A percentile compares a stretch with the other conserved stretches of the same genome.
phyloP scores from a whole-genome alignment of 78 protist genomes.

The Dictyostelium capitatum region DNA sequence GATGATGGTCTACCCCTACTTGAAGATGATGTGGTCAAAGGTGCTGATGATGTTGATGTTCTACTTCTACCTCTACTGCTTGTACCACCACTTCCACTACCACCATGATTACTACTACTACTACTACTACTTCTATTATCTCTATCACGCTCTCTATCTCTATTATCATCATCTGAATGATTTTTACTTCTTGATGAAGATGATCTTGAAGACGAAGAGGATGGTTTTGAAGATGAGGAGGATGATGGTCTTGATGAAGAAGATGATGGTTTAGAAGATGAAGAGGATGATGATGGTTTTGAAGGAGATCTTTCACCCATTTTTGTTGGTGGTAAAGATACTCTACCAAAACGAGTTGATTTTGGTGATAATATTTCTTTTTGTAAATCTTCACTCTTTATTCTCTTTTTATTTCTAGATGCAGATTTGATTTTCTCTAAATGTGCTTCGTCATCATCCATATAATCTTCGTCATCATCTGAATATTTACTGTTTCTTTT shows the following conservation, averaged over 20 bases:
- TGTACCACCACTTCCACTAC: background rate
- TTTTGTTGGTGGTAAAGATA: constrained; percentile 62
- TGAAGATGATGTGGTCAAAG: background rate
- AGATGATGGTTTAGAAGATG: background rate
- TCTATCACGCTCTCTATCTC: background rate
- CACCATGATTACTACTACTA: background rate
- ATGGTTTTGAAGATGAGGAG: background rate
- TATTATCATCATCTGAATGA: constrained; percentile 50
- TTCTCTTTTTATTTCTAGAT: constrained; percentile 14
- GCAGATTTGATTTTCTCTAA: background rate
- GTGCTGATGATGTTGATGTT: background rate
- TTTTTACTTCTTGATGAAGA: background rate
- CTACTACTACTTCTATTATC: background rate
- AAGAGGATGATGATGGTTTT: background rate
- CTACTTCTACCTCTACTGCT: constrained; percentile 11
- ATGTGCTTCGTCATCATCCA: background rate
- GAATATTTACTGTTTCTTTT: background rate
- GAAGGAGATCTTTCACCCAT: background rate
- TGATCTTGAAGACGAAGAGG: constrained; percentile 4
- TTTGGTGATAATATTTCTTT: constrained; percentile 34
- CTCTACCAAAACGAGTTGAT: constrained; percentile 72
- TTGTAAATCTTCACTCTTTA: background rate
- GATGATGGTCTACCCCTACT: background rate
- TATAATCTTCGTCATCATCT: constrained; percentile 6
- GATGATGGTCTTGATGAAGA: background rate